phyloP scores from a whole-genome alignment of 2,329 filamentous ascomycete genomes.

The Xylariaceae sp. region DNA sequence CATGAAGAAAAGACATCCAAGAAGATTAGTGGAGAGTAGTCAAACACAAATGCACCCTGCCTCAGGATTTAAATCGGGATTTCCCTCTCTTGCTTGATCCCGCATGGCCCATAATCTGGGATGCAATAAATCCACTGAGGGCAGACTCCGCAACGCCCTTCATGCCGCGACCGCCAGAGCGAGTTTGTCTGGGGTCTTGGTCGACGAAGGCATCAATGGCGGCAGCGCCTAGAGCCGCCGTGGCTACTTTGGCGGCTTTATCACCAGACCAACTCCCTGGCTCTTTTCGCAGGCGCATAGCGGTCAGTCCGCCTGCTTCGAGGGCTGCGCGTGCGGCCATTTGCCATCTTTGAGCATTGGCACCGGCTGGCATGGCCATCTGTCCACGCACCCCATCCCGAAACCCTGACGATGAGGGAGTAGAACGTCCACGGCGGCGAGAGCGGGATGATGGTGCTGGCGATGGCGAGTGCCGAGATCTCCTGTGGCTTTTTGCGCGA shows the following conservation, averaged over 20 bases:
- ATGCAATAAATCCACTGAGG: conserved; percentile 29
- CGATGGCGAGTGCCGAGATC: conserved; percentile 16
- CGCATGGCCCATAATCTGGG: conserved; percentile 31
- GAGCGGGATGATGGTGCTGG: conserved; percentile 15
- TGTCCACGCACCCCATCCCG: conserved; percentile 1
- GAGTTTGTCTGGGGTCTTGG: conserved; percentile 27
- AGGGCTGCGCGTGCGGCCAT: conserved; percentile 45
- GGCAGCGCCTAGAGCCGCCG: conserved; percentile 48
- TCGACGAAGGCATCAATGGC: conserved; percentile 46
- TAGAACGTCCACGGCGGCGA: conserved; percentile 14
- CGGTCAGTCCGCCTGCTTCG: conserved; percentile 47
- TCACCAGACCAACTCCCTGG: conserved; percentile 46
- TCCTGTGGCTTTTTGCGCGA: conserved; percentile 18
- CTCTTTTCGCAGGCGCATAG: conserved; percentile 45
- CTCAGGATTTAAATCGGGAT: conserved; percentile 14
- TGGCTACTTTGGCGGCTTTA: conserved; percentile 48
- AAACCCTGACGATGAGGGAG: conserved; percentile 14
- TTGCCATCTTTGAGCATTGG: conserved; percentile 28
- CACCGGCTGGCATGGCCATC: conserved; percentile 11
- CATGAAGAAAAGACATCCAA: too few species aligned
- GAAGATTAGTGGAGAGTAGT: too few species aligned
- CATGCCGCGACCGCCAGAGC: conserved; percentile 21
- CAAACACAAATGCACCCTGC: neutral
- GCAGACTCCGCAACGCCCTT: conserved; percentile 32
- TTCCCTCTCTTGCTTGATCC: conserved; percentile 15